phyloP scores from a whole-genome alignment of 164 flowering plant species.

The Paratinospora sagittata region DNA sequence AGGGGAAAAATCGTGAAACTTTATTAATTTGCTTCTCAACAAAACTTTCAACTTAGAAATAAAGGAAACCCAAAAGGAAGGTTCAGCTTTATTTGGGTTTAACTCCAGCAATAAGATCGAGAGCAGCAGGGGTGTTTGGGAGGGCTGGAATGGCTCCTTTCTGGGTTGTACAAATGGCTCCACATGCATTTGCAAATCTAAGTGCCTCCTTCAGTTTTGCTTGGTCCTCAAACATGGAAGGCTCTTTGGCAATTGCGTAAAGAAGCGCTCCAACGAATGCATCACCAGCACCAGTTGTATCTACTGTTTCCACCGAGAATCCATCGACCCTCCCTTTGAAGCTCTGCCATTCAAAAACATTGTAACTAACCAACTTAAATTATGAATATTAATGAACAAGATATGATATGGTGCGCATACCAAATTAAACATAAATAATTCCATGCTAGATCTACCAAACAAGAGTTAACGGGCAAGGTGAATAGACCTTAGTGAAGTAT shows the following conservation, averaged over 20 bases:
- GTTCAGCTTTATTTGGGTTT: not conserved
- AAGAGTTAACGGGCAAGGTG: no score
- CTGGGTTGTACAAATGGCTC: no score
- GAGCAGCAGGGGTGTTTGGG: no score
- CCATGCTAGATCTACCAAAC: not conserved
- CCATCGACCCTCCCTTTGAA: conserved; percentile 59
- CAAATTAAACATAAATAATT: no score
- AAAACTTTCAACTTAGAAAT: no score
- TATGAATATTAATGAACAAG: no score
- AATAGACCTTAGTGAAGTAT: conserved; percentile 57
- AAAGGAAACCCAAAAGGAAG: no score
- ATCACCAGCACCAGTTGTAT: conserved; percentile 86
- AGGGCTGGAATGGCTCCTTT: no score
- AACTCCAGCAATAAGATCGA: not conserved
- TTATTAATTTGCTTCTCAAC: no score
- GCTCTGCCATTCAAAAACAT: conserved; percentile 23
- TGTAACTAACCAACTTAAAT: not conserved
- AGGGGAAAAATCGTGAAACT: no score
- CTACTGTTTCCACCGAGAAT: conserved; percentile 48
- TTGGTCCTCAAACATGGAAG: conserved; percentile 15
- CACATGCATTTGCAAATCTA: conserved; percentile 3
- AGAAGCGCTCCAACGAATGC: conserved; percentile 69
- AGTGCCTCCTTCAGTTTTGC: not conserved
- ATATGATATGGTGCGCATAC: no score
- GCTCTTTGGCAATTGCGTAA: conserved; percentile 27